phyloP scores from a whole-genome alignment of 768 basidiomycete species.

The Phylloporus sp. region DNA sequence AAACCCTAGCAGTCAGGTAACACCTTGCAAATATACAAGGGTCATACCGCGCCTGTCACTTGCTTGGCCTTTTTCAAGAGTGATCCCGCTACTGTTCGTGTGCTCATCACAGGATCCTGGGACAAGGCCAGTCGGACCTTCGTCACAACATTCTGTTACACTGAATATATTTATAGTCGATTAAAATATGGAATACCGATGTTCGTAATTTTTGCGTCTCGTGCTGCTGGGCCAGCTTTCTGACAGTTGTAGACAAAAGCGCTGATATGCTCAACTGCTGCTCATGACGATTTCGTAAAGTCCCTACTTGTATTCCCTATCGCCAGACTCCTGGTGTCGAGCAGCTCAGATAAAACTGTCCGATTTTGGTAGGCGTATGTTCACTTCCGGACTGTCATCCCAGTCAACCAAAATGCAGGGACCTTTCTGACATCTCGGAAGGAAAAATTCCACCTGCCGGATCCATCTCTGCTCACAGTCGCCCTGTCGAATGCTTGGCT shows the following conservation, averaged over 20 bases:
- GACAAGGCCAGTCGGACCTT: slow-evolving; percentile 54
- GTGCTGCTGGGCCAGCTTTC: background rate
- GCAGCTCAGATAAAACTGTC: slow-evolving; percentile 84
- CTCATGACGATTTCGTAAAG: slow-evolving; percentile 92
- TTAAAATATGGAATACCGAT: slow-evolving; percentile 79
- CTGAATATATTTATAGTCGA: slow-evolving; percentile 48
- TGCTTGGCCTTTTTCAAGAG: slow-evolving; percentile 63
- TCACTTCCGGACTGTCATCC: background rate
- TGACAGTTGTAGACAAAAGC: slow-evolving; percentile 52
- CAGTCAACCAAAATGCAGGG: slow-evolving; percentile 42
- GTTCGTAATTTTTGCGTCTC: slow-evolving; percentile 36
- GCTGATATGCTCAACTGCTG: slow-evolving; percentile 64
- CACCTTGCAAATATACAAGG: slow-evolving; percentile 68
- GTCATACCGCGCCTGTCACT: slow-evolving; percentile 88
- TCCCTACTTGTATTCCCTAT: slow-evolving; percentile 65
- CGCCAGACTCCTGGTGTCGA: slow-evolving; percentile 68
- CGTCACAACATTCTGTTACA: background rate
- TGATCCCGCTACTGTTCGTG: slow-evolving; percentile 34
- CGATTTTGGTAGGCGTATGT: slow-evolving; percentile 67
- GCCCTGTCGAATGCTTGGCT: slow-evolving; percentile 79
- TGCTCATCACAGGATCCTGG: slow-evolving; percentile 91
- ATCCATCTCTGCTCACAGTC: slow-evolving; percentile 76
- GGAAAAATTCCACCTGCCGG: slow-evolving; percentile 48
- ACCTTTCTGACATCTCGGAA: slow-evolving; percentile 45
- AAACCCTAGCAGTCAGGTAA: slow-evolving; percentile 62